Evolutionary conservation across 228 moss, liverwort and hornwort genomes (phyloP).

Genomic region (Sphagnum magellanicum): DNA sequence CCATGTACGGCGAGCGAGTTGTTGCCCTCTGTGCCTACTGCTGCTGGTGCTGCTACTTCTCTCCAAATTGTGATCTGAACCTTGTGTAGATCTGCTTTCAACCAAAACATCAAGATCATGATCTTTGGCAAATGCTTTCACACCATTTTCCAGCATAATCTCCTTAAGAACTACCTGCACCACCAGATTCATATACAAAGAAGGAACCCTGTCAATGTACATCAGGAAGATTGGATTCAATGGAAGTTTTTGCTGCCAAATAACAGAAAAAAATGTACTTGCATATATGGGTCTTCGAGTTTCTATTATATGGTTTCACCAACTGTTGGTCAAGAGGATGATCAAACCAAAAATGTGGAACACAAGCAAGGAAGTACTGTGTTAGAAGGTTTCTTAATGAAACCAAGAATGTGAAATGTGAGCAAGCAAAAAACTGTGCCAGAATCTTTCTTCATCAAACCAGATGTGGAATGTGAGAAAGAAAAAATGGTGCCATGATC

Average conservation of each 20-base stretch:
- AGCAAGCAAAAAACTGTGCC: no score
- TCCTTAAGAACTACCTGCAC: neutral
- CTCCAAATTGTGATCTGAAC: neutral
- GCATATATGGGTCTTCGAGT: neutral
- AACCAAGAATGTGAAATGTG: no score
- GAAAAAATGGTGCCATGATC: no score
- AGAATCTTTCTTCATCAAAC: no score
- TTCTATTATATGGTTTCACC: no score
- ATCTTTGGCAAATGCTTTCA: neutral
- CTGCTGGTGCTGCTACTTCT: neutral
- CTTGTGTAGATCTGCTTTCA: neutral
- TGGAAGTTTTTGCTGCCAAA: neutral
- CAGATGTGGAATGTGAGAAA: no score
- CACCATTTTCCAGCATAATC: neutral
- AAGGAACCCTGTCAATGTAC: neutral
- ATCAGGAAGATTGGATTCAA: neutral
- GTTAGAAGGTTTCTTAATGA: no score
- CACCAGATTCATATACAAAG: neutral
- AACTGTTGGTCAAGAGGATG: no score
- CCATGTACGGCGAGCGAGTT: constrained; percentile 1
- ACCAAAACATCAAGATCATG: neutral
- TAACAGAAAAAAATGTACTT: neutral
- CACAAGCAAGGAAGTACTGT: no score
- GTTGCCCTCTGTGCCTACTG: constrained; percentile 1
- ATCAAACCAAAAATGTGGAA: no score